Evolutionary conservation across 805 yeast genomes (phyloP).

Genomic region (Zygotorulaspora chibaensis): DNA sequence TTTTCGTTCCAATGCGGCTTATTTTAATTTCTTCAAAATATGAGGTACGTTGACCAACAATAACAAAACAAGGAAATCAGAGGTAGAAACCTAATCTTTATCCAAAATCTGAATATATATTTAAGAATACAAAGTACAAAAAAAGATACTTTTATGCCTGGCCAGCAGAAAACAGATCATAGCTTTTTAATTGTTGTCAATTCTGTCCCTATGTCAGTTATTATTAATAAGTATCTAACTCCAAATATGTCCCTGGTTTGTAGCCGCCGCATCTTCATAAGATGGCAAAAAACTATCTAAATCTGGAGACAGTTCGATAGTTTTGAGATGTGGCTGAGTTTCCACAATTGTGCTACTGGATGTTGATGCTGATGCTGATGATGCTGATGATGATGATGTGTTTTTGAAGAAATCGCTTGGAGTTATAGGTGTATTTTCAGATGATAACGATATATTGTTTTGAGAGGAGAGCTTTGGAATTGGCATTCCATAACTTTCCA

Average conservation of each 20-base stretch:
- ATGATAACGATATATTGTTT: constrained; percentile 7
- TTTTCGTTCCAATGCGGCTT: too few relatives aligned
- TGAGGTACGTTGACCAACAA: neutral
- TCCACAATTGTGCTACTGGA: constrained; percentile 11
- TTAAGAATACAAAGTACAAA: neutral
- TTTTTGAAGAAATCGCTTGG: constrained; percentile 14
- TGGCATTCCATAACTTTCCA: neutral
- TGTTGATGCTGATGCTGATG: constrained; percentile 9
- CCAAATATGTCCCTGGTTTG: constrained; percentile 4
- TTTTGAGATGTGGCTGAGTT: constrained; percentile 3
- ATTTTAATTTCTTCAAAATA: too few relatives aligned
- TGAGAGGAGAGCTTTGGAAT: constrained; percentile 1
- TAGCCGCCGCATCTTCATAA: neutral
- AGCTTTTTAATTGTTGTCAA: neutral
- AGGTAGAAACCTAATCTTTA: neutral
- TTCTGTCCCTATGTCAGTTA: neutral
- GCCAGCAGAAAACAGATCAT: constrained; percentile 7
- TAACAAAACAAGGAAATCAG: neutral
- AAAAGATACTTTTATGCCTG: constrained; percentile 4
- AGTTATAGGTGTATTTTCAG: constrained; percentile 13
- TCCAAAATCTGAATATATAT: neutral
- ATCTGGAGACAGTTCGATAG: constrained; percentile 3
- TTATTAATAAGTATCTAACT: neutral
- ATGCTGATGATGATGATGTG: constrained; percentile 6
- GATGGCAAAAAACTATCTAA: constrained; percentile 2